Conservation (phyloP, 23 red algal genomes). For the Gracilaria gracilis region DNA sequence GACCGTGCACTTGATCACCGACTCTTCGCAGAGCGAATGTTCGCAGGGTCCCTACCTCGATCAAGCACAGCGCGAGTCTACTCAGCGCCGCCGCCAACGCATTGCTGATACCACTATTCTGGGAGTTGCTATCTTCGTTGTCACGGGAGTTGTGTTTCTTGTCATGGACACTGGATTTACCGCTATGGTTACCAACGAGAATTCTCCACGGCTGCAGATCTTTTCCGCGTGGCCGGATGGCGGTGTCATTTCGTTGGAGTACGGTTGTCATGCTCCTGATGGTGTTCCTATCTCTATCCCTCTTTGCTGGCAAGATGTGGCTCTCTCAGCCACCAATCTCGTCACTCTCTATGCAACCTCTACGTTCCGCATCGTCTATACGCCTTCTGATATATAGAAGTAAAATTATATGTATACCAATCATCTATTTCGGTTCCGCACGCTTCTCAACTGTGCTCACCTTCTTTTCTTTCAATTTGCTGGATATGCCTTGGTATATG, state of each 20-base stretch:
- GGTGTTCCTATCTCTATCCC: constrained; percentile 57
- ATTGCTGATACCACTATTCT: constrained; percentile 37
- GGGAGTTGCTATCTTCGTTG: constrained; percentile 16
- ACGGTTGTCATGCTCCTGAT: constrained; percentile 69
- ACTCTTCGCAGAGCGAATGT: constrained; percentile 32
- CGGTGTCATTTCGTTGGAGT: constrained; percentile 70
- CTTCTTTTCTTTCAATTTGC: too few relatives aligned
- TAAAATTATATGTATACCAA: too few relatives aligned
- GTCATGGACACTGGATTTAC: constrained; percentile 59
- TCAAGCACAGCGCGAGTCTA: not conserved
- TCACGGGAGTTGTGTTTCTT: constrained; percentile 56
- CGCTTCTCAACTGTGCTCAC: too few relatives aligned
- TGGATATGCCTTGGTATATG: too few relatives aligned
- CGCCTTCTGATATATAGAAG: not conserved
- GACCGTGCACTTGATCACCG: constrained; percentile 29
- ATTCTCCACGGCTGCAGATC: constrained; percentile 41
- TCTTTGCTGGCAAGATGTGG: constrained; percentile 61
- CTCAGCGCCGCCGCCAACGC: constrained; percentile 10
- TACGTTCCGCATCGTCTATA: not conserved
- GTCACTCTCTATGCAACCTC: constrained; percentile 22
- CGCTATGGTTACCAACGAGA: constrained; percentile 50
- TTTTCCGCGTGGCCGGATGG: constrained; percentile 68
- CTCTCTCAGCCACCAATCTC: constrained; percentile 56
- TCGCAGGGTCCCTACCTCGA: constrained; percentile 4
- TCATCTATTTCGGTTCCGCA: too few relatives aligned